phyloP scores from a whole-genome alignment of 2,329 filamentous ascomycete species.

The Nectriaceae sp. region DNA sequence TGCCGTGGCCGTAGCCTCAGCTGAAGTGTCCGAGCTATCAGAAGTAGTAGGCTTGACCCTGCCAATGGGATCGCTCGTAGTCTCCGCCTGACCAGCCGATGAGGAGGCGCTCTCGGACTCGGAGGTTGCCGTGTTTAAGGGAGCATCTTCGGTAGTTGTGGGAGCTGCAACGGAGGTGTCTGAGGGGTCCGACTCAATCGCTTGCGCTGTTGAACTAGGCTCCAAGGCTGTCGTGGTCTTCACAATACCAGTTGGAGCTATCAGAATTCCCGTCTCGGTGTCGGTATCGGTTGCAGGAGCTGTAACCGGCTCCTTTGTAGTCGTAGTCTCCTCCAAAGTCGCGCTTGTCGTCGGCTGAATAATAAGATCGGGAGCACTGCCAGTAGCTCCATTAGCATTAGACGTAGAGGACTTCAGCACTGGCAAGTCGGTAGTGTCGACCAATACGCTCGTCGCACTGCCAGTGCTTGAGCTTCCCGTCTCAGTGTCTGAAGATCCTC shows the following conservation, averaged over 20 bases:
- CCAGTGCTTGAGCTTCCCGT: neutral
- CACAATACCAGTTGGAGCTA: conserved; percentile 28
- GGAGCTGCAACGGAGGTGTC: neutral
- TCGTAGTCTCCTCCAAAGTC: conserved; percentile 11
- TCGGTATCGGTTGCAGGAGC: conserved; percentile 10
- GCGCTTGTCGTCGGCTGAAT: conserved; percentile 22
- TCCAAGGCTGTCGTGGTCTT: neutral
- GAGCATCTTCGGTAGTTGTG: neutral
- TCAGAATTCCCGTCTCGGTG: conserved; percentile 26
- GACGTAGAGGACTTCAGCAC: conserved; percentile 9
- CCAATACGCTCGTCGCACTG: neutral
- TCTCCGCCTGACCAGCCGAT: neutral
- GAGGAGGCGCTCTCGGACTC: conserved; percentile 1
- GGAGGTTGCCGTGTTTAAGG: neutral
- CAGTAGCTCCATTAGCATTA: conserved; percentile 13
- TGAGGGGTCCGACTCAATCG: neutral
- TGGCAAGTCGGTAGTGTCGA: neutral
- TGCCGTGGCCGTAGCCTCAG: too few relatives aligned
- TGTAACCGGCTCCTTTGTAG: conserved; percentile 2
- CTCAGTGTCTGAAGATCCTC: conserved; percentile 3
- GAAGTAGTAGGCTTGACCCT: neutral
- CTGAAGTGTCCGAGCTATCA: neutral
- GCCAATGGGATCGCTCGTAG: conserved; percentile 13
- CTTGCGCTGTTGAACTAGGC: neutral
- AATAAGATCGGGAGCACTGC: conserved; percentile 18